Conservation (phyloP, 2,329 filamentous ascomycete species). For the Colletotrichum chrysophilum region DNA sequence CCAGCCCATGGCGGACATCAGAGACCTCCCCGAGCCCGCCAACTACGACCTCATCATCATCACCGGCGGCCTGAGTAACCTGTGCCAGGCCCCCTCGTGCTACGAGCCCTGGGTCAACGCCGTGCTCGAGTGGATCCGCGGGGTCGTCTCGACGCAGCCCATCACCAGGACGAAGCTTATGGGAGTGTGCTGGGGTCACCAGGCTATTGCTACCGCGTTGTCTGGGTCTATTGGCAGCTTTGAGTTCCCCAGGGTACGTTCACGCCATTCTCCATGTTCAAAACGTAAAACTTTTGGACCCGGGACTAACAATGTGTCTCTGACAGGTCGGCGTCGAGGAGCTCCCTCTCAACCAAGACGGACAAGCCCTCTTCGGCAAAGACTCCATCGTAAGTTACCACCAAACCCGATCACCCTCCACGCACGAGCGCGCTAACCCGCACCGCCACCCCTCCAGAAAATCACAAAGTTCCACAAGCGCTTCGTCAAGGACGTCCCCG, state of each 20-base stretch:
- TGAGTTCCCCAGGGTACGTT: not conserved
- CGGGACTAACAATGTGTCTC: not conserved
- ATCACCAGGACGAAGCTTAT: slow-evolving; percentile 6
- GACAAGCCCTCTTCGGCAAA: not conserved
- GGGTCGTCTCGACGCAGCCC: slow-evolving; percentile 1
- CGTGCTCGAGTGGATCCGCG: slow-evolving; percentile 9
- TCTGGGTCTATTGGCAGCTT: slow-evolving; percentile 6
- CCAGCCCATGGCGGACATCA: not conserved
- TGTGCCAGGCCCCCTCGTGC: slow-evolving; percentile 1
- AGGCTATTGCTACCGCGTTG: slow-evolving; percentile 7
- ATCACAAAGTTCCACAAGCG: slow-evolving; percentile 17
- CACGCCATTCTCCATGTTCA: not conserved
- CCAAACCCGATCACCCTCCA: fast-evolving
- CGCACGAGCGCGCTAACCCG: not conserved
- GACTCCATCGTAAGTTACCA: not conserved
- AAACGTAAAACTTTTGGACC: not conserved
- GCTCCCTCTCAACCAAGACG: not conserved
- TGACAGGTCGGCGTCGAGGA: not conserved
- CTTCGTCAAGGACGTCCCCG: slow-evolving; percentile 3
- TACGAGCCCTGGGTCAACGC: slow-evolving; percentile 13
- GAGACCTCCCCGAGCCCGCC: not conserved
- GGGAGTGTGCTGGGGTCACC: slow-evolving; percentile 12
- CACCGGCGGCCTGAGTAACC: slow-evolving; percentile 11
- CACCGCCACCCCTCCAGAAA: not conserved
- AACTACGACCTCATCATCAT: slow-evolving; percentile 14